Conservation (phyloP, 163 green algal genomes). For the Volvox carteri region DNA sequence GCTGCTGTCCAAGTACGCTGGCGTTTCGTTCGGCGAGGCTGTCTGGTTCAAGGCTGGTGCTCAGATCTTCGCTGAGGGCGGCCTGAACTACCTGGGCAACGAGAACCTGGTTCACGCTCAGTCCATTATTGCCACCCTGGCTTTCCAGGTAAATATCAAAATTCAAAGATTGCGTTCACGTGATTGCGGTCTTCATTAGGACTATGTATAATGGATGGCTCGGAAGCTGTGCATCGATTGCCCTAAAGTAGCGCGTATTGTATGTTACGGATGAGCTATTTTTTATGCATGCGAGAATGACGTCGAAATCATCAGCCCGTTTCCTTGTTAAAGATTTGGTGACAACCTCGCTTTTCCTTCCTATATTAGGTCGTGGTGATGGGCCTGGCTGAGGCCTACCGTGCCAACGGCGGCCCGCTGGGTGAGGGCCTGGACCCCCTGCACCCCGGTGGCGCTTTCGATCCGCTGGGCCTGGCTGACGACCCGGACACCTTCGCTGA, state of each 20-base stretch:
- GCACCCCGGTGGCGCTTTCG: constrained; percentile 91
- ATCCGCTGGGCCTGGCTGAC: constrained; percentile 88
- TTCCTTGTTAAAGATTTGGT: too few relatives aligned
- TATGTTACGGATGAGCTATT: neutral
- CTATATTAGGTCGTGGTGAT: constrained; percentile 78
- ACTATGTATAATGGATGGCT: too few relatives aligned
- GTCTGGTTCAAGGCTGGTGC: constrained; percentile 89
- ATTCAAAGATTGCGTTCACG: too few relatives aligned
- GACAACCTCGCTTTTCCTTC: too few relatives aligned
- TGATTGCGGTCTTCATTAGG: too few relatives aligned
- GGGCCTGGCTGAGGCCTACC: constrained; percentile 94
- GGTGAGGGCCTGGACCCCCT: constrained; percentile 86
- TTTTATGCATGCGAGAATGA: neutral
- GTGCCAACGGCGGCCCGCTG: constrained; percentile 75
- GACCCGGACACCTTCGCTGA: constrained; percentile 87
- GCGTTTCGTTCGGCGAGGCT: constrained; percentile 56
- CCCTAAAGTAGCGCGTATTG: too few relatives aligned
- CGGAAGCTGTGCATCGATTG: too few relatives aligned
- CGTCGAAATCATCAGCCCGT: neutral
- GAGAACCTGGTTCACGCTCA: constrained; percentile 87
- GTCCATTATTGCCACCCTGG: constrained; percentile 84
- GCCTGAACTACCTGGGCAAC: constrained; percentile 92
- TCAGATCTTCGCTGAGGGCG: constrained; percentile 87
- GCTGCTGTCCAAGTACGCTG: constrained; percentile 88
- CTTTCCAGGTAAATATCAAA: constrained; percentile 84